Evolutionary conservation across 2,329 filamentous ascomycete species (phyloP), one percentile per base, ranked within the genome.

Genomic region (Salinomyces thailandicus): DNA sequence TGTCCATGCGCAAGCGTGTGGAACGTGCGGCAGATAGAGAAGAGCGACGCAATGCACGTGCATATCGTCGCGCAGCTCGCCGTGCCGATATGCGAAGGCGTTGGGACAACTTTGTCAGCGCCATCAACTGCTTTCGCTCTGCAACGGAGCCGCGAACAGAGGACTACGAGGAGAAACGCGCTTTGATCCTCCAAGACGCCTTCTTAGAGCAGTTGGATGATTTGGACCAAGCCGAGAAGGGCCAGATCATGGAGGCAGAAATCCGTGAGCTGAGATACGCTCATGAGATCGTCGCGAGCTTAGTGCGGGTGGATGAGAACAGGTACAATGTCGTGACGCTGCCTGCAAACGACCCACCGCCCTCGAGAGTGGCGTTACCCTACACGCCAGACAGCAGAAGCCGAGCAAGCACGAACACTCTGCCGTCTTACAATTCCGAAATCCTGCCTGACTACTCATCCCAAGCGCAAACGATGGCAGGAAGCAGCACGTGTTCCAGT

Each of bases 11-110:
- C 19, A 64, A 62, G 18, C 64, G 67, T 39, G 68, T 66, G 9
- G 72, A 75, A 39, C 62, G 70, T 17, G 63, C 68, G 6, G 69
- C 72, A 12, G 60, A 65, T 29, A 63, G 63, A 11, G 72, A 77
- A 57, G 71, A 76, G 53, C 63, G 71, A 34, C 59, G 63, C 18
- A 69, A 66, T 18, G 67, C 61, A 8, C 61, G 65, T 9, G 62
- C 67, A 5, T 77, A 76, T 46, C 65, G 64, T 29, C 62, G 66
- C 19, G 71, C 72, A 18, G 72, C 72, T 14, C 63, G 69, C 15
- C 58, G 65, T 18, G 68, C 71, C 31, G 61, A 64, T 27, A 66
- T 68, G 60, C 59, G 62, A 20, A 62, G 65, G 35, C 72, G 67
- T 61, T 73, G 70, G 68, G 54, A 50, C 13, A 41, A 42, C 14